A percentile compares a stretch with the other conserved stretches of the same genome.
Conservation (phyloP, 1,284 basidiomycete genomes). For the Fistulina hepatica region DNA sequence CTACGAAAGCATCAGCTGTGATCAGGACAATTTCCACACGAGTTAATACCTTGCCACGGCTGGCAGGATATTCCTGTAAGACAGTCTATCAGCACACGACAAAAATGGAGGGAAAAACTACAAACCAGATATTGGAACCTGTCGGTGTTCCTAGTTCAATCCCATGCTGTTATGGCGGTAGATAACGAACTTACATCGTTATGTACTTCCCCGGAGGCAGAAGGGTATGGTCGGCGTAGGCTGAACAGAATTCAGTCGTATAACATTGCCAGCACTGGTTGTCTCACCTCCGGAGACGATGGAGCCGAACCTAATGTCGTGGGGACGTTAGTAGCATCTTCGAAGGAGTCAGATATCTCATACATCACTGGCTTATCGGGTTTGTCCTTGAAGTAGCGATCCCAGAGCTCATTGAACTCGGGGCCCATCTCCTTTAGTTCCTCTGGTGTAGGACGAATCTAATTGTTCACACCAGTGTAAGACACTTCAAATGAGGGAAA, state of each 20-base stretch:
- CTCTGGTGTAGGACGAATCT: constrained; percentile 56
- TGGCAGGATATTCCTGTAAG: constrained; percentile 48
- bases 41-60: constrained; percentile 40
- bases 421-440: constrained; percentile 68
- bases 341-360: not conserved
- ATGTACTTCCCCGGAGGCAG: constrained; percentile 63
- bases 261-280: not conserved
- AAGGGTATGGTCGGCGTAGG: constrained; percentile 58
- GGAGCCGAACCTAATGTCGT: constrained; percentile 20
- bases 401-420: constrained; percentile 59
- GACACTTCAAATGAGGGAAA: not conserved
- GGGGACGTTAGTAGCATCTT: constrained; percentile 7
- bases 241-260: constrained; percentile 18
- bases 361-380: constrained; percentile 67
- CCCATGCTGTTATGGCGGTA: not conserved
- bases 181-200: constrained; percentile 38
- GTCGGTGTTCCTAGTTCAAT: constrained; percentile 5
- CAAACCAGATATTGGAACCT: constrained; percentile 58
- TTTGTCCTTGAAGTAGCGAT: constrained; percentile 64
- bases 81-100: not conserved
- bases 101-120: constrained; percentile 3
- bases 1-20: constrained; percentile 21
- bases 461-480: constrained; percentile 4
- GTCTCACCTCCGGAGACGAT: constrained; percentile 3
- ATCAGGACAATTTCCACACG: constrained; percentile 11